Conservation (phyloP, 2,329 filamentous ascomycete species). For the Aspergillus arachidicola region DNA sequence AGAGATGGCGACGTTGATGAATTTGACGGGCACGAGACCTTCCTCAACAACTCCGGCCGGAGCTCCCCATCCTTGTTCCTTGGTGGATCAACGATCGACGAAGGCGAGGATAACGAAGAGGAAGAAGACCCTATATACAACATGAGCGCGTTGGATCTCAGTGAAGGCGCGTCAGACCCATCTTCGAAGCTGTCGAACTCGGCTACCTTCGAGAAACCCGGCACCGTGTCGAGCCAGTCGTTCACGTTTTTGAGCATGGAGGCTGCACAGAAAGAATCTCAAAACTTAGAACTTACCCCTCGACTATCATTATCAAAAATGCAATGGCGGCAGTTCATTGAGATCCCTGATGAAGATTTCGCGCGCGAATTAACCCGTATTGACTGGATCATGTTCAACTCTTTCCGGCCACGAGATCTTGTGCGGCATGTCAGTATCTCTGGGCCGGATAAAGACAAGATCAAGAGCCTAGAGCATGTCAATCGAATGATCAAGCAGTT, state of each 20-base stretch:
- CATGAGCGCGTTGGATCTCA: conserved; percentile 44
- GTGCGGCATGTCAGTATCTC: conserved; percentile 86
- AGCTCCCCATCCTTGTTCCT: conserved; percentile 42
- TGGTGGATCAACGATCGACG: conserved; percentile 23
- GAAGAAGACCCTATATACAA: conserved; percentile 42
- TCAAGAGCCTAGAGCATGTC: conserved; percentile 78
- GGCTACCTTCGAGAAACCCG: conserved; percentile 35
- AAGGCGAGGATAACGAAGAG: conserved; percentile 33
- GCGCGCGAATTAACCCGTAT: conserved; percentile 92
- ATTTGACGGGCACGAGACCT: conserved; percentile 44
- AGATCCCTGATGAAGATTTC: conserved; percentile 78
- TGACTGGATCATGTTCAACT: conserved; percentile 98
- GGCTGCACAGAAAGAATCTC: conserved; percentile 77
- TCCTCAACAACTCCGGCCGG: conserved; percentile 43
- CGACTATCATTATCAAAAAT: conserved; percentile 75
- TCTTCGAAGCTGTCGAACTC: conserved; percentile 42
- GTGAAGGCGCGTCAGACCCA: conserved; percentile 41
- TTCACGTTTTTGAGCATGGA: conserved; percentile 55
- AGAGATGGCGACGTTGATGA: conserved; percentile 65
- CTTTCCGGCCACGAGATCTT: conserved; percentile 88
- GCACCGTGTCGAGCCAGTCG: conserved; percentile 45
- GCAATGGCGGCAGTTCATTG: conserved; percentile 90
- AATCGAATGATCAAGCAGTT: conserved; percentile 94
- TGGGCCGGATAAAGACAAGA: conserved; percentile 52
- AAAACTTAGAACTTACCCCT: conserved; percentile 69